A percentile compares a stretch with the other conserved stretches of the same genome.
Conservation (phyloP, 768 basidiomycete species). For the Amanita subjunquillea region DNA sequence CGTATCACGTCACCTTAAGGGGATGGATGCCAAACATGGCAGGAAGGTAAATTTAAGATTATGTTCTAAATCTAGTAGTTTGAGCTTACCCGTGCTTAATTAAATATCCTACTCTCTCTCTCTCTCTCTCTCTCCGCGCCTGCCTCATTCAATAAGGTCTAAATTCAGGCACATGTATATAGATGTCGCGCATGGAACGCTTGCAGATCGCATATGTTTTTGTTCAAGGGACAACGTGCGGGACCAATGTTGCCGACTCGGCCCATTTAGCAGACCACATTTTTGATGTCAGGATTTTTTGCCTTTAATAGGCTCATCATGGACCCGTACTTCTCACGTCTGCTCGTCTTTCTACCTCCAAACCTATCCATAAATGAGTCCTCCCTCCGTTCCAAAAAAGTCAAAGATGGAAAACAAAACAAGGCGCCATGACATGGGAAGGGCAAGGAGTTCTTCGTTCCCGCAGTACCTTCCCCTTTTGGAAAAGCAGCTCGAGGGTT, state of each 20-base stretch:
- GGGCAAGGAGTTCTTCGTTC: no score
- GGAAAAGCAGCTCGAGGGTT: no score
- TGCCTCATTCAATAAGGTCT: neutral
- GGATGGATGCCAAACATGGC: neutral
- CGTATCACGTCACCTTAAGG: neutral
- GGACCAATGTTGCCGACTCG: no score
- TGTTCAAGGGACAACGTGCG: no score
- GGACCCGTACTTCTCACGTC: slow-evolving; percentile 86
- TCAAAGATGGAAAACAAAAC: no score
- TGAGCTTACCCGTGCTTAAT: neutral
- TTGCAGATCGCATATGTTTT: no score
- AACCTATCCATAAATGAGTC: no score
- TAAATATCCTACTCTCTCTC: no score
- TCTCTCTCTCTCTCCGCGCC: neutral
- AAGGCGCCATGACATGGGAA: no score
- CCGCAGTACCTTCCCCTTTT: no score
- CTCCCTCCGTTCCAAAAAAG: no score
- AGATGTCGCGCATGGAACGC: neutral
- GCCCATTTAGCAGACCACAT: no score
- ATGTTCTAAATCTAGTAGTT: neutral
- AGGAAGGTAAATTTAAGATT: neutral
- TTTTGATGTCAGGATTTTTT: slow-evolving; percentile 50
- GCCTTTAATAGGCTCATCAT: slow-evolving; percentile 56
- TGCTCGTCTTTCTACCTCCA: slow-evolving; percentile 16
- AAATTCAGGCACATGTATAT: neutral